Base-by-base conservation (phyloP, 176 grass and related monocot species). In the Oryza officinalis region DNA sequence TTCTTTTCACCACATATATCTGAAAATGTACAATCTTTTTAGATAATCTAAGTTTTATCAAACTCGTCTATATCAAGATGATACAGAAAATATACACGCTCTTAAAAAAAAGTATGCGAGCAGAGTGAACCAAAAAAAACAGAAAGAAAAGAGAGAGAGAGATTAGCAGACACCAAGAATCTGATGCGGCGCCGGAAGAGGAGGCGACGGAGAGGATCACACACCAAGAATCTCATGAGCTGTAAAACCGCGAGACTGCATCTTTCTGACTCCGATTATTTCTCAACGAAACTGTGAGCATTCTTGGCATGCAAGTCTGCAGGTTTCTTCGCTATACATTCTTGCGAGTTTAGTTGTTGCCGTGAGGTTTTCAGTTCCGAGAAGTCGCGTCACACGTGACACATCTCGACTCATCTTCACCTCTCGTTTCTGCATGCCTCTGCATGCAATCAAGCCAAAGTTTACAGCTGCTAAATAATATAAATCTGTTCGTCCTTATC, bases 171-270 rank as follows among this genome's bases (percentile, higher is more conserved):
- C 32, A 54, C 69, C 32, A 86, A 74, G 77, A 67, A 74, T 20
- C 77, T 43, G 25, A 86, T 43, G 12, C 50, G 77, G 33, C 1
- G n/a, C 43, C 76, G 33, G 84, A 80, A 80, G 35, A 14, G 31
- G 33, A 40, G 79, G 47, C 66, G 4, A 32, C 7, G 79, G n/a
- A 60, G 11, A 17, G 80, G 68, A 75, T 63, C 25, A 65, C 63
- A 67, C 81, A 67, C 84, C 77, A 86, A 86, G 84, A 80, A 86
- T 86, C 78, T 69, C 43, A 68, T n/a, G 22, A 37, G 28, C 43
- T 49, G 43, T 49, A 20, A 26, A 75, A 23, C 22, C 11, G 46
- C 71, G 30, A 28, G 6, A 32, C 27, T 22, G 72, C 47, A 28
- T 69, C 57, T 80, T 50, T 63, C 45, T 33, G 54, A 26, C 70